Evolutionary conservation across 768 basidiomycete genomes (phyloP).

Genomic region (Amyloporia xantha): DNA sequence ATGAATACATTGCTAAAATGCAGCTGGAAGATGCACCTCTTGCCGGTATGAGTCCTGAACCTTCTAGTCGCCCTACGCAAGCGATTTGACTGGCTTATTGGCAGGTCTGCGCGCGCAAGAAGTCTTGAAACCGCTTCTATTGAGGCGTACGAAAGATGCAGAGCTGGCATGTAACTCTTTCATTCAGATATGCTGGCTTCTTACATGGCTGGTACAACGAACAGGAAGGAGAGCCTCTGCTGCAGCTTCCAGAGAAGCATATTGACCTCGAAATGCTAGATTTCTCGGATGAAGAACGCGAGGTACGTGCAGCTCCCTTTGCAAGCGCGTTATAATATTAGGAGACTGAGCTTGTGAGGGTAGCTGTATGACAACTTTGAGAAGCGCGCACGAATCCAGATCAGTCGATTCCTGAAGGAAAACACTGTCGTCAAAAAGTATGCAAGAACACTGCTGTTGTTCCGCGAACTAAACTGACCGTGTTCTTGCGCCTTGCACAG

Average conservation of each 20-base stretch:
- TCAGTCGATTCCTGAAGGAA: slow-evolving; percentile 55
- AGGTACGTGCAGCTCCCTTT: slow-evolving; percentile 42
- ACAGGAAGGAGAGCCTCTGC: slow-evolving; percentile 59
- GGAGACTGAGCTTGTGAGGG: not conserved
- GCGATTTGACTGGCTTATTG: too few relatives aligned
- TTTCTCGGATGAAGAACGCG: slow-evolving; percentile 61
- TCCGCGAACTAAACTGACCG: not conserved
- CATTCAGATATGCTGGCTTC: not conserved
- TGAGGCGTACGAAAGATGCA: slow-evolving; percentile 72
- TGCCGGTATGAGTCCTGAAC: slow-evolving; percentile 55
- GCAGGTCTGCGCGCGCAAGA: slow-evolving; percentile 57
- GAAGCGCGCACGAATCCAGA: slow-evolving; percentile 42
- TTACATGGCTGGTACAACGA: not conserved
- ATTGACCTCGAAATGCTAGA: slow-evolving; percentile 53
- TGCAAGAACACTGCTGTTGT: slow-evolving; percentile 25
- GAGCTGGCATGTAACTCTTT: slow-evolving; percentile 23
- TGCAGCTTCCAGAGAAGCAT: slow-evolving; percentile 55
- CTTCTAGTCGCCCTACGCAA: not conserved
- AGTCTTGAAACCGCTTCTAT: slow-evolving; percentile 56
- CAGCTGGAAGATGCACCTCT: slow-evolving; percentile 53
- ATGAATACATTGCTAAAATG: slow-evolving; percentile 44
- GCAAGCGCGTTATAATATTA: too few relatives aligned
- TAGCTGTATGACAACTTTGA: slow-evolving; percentile 57
- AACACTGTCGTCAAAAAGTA: slow-evolving; percentile 71
- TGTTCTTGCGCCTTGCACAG: too few relatives aligned